phyloP scores from a whole-genome alignment of 2,329 filamentous ascomycete genomes.

The Trichoderma sp. region DNA sequence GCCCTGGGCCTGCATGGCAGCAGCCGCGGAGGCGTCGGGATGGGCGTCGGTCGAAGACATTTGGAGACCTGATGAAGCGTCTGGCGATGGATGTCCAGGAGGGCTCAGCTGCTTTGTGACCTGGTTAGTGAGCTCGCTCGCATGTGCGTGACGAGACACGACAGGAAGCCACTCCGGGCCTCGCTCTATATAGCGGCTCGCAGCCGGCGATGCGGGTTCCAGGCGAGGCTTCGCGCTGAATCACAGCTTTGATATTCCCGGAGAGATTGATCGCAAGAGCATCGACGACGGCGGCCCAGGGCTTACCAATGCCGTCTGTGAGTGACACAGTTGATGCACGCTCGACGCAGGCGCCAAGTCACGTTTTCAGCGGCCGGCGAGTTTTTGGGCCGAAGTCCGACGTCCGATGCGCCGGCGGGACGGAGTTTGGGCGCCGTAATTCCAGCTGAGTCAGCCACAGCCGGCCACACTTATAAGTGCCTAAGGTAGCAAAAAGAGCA shows the following conservation, averaged over 20 bases:
- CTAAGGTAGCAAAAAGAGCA: background rate
- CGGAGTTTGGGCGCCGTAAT: slow-evolving; percentile 1
- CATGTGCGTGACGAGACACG: background rate
- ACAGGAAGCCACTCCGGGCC: slow-evolving; percentile 13
- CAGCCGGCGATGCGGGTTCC: background rate
- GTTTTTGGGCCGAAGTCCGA: slow-evolving; percentile 23
- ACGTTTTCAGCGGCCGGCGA: slow-evolving; percentile 26
- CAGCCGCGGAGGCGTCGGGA: slow-evolving; percentile 18
- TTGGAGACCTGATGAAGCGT: background rate
- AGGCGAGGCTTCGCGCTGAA: background rate
- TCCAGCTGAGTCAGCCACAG: background rate
- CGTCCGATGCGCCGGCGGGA: background rate
- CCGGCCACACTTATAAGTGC: too few species aligned
- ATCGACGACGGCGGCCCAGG: background rate
- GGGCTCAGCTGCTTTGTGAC: too few species aligned
- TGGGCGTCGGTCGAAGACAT: slow-evolving; percentile 27
- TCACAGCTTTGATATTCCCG: background rate
- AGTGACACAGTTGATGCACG: slow-evolving; percentile 17
- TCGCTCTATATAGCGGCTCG: slow-evolving; percentile 9
- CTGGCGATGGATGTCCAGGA: too few species aligned
- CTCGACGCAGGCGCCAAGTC: slow-evolving; percentile 6
- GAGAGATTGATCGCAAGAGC: slow-evolving; percentile 3
- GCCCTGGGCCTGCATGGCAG: slow-evolving; percentile 19
- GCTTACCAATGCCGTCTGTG: slow-evolving; percentile 10
- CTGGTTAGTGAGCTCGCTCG: too few species aligned